A percentile compares a stretch with the other conserved stretches of the same genome.
phyloP scores from a whole-genome alignment of 768 basidiomycete genomes.

The Panaeolus papilionaceus region DNA sequence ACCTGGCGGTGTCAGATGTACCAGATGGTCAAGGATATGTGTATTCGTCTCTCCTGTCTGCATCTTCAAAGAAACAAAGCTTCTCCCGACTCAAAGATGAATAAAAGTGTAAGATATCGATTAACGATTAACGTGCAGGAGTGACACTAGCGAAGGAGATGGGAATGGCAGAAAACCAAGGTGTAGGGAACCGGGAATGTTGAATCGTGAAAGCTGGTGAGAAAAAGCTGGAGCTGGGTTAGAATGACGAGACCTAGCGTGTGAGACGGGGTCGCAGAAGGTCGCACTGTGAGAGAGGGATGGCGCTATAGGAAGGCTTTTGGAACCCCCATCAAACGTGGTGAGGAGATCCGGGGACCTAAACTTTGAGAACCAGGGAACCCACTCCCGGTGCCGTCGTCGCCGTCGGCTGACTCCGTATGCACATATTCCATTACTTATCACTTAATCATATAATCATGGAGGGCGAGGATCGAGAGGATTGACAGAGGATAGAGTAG shows the following conservation, averaged over 20 bases:
- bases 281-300: background rate
- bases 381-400: background rate
- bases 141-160: background rate
- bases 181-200: background rate
- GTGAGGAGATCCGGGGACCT: background rate
- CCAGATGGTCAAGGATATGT: slow-evolving; percentile 66
- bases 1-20: slow-evolving; percentile 73
- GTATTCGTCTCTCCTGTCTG: slow-evolving; percentile 26
- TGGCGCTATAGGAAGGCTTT: background rate
- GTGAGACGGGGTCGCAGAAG: background rate
- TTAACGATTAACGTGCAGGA: background rate
- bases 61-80: background rate
- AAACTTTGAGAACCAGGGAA: background rate
- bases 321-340: background rate
- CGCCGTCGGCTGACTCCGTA: background rate
- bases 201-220: background rate
- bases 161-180: background rate
- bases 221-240: background rate
- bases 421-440: background rate
- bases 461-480: background rate
- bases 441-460: background rate
- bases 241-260: background rate
- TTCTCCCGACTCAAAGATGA: background rate
- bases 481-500: background rate
- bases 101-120: background rate